These are phyloP conservation scores for Cercospora sp. DNA, from an alignment of 2,329 filamentous ascomycete species.

Conservation along the genomic window DNA sequence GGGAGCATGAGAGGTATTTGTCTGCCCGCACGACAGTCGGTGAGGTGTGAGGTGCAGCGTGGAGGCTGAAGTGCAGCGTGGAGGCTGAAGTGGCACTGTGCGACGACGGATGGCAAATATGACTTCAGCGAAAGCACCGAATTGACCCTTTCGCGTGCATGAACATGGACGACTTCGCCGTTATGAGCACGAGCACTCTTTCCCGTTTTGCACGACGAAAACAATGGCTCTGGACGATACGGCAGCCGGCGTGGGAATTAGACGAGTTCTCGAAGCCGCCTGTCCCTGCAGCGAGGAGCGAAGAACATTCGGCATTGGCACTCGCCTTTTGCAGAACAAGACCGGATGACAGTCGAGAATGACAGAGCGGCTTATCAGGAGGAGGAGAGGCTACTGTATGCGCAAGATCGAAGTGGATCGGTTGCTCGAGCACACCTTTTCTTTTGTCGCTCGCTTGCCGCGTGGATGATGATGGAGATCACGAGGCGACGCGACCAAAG, in stretches of 20 bases:
- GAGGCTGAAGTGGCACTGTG: background rate
- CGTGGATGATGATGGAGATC: background rate
- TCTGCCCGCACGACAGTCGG: background rate
- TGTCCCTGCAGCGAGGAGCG: too few relatives aligned
- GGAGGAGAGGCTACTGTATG: too few relatives aligned
- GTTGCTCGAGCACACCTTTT: background rate
- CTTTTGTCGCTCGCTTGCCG: background rate
- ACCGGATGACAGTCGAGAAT: background rate
- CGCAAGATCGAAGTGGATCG: background rate
- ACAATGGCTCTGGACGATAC: too few relatives aligned
- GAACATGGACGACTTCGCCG: too few relatives aligned
- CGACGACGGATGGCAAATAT: background rate
- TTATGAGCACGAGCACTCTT: too few relatives aligned
- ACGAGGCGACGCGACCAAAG: background rate
- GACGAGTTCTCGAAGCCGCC: too few relatives aligned
- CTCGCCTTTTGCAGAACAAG: background rate
- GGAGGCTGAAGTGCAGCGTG: too few relatives aligned
- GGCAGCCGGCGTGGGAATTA: too few relatives aligned
- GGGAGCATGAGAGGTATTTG: conserved; percentile 16
- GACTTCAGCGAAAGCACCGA: background rate
- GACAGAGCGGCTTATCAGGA: too few relatives aligned
- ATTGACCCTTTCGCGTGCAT: too few relatives aligned
- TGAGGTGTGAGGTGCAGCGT: background rate
- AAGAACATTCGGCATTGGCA: too few relatives aligned
- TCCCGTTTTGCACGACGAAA: too few relatives aligned